Conservation (phyloP, 2,329 filamentous ascomycete genomes). For the Cladophialophora yegresii region DNA sequence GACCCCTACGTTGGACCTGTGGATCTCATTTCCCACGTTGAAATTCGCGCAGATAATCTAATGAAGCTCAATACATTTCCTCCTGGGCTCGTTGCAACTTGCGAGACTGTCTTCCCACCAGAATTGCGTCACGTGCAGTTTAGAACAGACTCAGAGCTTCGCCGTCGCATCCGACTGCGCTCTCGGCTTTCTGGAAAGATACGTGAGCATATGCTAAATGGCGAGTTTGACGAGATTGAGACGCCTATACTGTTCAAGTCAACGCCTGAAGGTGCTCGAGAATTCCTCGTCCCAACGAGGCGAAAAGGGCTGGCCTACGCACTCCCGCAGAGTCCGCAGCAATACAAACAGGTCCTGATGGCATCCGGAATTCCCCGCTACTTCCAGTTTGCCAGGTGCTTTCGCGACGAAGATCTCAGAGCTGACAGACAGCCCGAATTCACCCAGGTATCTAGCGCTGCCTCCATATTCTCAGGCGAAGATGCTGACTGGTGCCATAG, state of each 20-base stretch:
- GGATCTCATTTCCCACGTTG: slow-evolving; percentile 45
- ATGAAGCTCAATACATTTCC: slow-evolving; percentile 72
- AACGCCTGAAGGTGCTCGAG: slow-evolving; percentile 89
- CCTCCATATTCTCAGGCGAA: not conserved
- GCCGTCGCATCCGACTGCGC: slow-evolving; percentile 71
- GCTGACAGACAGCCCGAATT: slow-evolving; percentile 96
- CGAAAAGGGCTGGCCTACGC: slow-evolving; percentile 78
- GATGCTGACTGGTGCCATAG: slow-evolving; percentile 46
- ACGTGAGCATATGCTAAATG: slow-evolving; percentile 57
- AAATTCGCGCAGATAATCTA: slow-evolving; percentile 65
- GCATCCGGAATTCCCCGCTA: slow-evolving; percentile 80
- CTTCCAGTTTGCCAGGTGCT: slow-evolving; percentile 91
- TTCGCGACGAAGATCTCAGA: slow-evolving; percentile 89
- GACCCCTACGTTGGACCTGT: slow-evolving; percentile 35
- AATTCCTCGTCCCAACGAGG: slow-evolving; percentile 90
- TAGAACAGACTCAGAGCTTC: slow-evolving; percentile 69
- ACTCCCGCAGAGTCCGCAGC: slow-evolving; percentile 91
- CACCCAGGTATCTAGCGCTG: slow-evolving; percentile 65
- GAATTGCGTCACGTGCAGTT: slow-evolving; percentile 81
- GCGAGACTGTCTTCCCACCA: slow-evolving; percentile 71
- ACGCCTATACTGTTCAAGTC: slow-evolving; percentile 96
- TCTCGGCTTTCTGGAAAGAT: slow-evolving; percentile 59
- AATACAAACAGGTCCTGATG: slow-evolving; percentile 99
- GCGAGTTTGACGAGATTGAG: slow-evolving; percentile 76
- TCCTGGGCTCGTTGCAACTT: slow-evolving; percentile 72